Base-by-base conservation (phyloP, 2,329 filamentous ascomycete species). In the Trematosphaeria pertusa region DNA sequence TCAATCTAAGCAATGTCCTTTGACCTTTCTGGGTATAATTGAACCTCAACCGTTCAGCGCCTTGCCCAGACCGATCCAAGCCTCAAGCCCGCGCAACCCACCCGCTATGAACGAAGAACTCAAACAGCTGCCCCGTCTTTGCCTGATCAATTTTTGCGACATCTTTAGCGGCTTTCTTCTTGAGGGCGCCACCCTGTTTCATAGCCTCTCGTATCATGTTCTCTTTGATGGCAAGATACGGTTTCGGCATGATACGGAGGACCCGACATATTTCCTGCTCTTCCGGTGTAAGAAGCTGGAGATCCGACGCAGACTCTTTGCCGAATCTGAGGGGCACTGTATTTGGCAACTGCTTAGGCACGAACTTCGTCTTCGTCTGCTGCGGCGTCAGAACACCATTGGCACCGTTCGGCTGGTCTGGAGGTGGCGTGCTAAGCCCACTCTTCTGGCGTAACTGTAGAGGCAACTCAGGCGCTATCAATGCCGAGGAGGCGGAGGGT, bases 161-260 rank as follows among this genome's bases (percentile, higher is more conserved):
- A 65, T 95, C 89, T 67, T 87, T 89, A 2, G 91, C 91, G 59
- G 93, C 87, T 75, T 97, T 97, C 81, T 94, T 96, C 79, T 96
- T 97, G 6, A 99, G 75, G 10, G 81, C 83, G 1, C 94, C 94
- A 48, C 94, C 93, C 48, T 87, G 86, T 74, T 93, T 94, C 69
- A 96, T 83, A 0, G 93, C 90, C 69, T 97, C 93, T 62, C 90
- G 89, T 41, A 97, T 74, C n/a, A 97, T 79, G 51, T 89, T 86
- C 70, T 97, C 91, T 73, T 99, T 99, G 73, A 97, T 91, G 65
- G 91, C 91, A 4, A 97, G 74, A 70, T 97, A 99, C 1, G 94
- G 90, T 75, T 99, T 99, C 0, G 94, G 94, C 71, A 94, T 88
- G 41, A 99, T 76, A 32, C 91, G 84, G 11, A 96, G 81, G 31